Base-by-base conservation (phyloP, 2,329 filamentous ascomycete species). In the Stromatinia cepivora region DNA sequence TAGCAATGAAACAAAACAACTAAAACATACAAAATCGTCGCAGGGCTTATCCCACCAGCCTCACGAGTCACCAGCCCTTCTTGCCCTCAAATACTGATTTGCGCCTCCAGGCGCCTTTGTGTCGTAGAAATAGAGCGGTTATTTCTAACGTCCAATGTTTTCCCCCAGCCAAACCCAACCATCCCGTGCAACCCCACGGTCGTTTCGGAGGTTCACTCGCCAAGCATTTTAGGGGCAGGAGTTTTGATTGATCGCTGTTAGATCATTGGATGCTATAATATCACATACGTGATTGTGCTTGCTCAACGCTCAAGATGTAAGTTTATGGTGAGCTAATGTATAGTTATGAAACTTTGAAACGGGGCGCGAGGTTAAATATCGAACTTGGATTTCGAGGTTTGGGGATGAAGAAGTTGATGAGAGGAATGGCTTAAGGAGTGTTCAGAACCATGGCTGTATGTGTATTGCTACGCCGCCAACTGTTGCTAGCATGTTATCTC, bases 391-490 rank as follows among this genome's bases (percentile, higher is more conserved):
- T 61, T 4, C 2, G 6, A 10, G 9, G 15, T 42, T 2, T 11
- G 10, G 1, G 15, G 56, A 42, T 25, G 17, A n/a, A 36, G 48
- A 22, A 22, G 48, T n/a, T 42, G 25, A 45, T 10, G 36, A 42
- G 56, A n/a, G 15, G 36, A 25, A 45, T 42, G 39, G 17, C 17
- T 39, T 59, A n/a, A 6, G n/a, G 4, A 9, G 36, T 45, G 36
- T 28, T 28, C n/a, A 42, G n/a, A 11, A 46, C 17, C 36, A 10
- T 7, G 56, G 15, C 56, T 42, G 34, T 42, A 42, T n/a, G 53
- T 57, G 57, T 61, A 28, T 31, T 61, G 57, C 57, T 61, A 61
- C 39, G 57, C 57, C 57, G 57, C 25, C 57, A 61, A 61, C 17
- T 31, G 57, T 61, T 42, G 15, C n/a, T 45, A 59, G n/a, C 8